Evolutionary conservation across 2,329 filamentous ascomycete genomes (phyloP), one percentile per base, ranked within the genome.

Genomic region (Dichotomopilus funicola): DNA sequence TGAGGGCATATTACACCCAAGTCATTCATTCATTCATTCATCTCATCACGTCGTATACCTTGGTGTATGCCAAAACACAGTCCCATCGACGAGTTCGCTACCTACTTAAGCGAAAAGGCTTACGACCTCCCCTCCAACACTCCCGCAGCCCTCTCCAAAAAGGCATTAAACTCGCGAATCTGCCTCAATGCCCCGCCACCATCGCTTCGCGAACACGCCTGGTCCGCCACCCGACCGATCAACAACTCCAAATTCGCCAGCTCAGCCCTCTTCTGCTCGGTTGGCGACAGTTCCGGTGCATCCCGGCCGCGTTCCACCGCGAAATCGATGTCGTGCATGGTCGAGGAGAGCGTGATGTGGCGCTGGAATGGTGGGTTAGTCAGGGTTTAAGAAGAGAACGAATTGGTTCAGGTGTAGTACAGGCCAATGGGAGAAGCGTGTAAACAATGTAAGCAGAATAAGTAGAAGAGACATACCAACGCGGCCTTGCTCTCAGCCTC

Each of bases 301-400:
- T 75, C 75, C 4, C 73, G 66, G 9, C 69, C 70, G 51, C 67
- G 67, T 54, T 71, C 72, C 8, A 72, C 72, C 0, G 78, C 81
- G 13, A 85, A 67, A 51, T 86, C 82, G 54, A 86, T 76, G 56
- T 85, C 79, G 60, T 86, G 78, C 75, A 86, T 80, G 6, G 77
- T 68, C 3, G 76, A 74, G 13, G 83, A 86, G 12, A 84, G 71
- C 8, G 75, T 72, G 11, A 82, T 72, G 58, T 78, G 75, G 58
- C 77, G 72, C 73, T 62, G 52, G 4, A 27, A n/a, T 13, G n/a
- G 19, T 36, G 19, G 34, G 47, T 33, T 33, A 33, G 11, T 10
- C 3, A n/a, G 11, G 12, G 6, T 42, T 42, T 6, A 9, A 38
- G 37, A 12, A 42, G 5, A 42, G 19, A 27, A 2, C 19, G 3